Evolutionary conservation across 768 basidiomycete genomes (phyloP).

Genomic region (Daedaleopsis nitida): DNA sequence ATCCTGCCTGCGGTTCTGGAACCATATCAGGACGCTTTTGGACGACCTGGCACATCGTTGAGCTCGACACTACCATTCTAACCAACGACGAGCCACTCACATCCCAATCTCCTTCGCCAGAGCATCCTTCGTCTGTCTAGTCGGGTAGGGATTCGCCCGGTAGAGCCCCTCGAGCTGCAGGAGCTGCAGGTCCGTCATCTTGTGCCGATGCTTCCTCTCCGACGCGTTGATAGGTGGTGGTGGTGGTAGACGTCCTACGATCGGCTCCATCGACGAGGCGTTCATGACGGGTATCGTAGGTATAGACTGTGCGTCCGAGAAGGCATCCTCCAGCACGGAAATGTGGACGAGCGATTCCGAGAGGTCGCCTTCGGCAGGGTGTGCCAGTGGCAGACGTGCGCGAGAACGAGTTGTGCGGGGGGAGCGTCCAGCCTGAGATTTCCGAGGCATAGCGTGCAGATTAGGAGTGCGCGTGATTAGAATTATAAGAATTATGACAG

Average conservation of each 20-base stretch:
- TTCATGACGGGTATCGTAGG: constrained; percentile 1
- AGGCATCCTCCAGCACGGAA: not conserved
- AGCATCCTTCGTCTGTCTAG: constrained; percentile 25
- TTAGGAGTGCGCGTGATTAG: not conserved
- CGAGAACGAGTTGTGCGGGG: constrained; percentile 15
- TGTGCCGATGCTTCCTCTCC: constrained; percentile 38
- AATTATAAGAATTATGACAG: not conserved
- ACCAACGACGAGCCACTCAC: constrained; percentile 13
- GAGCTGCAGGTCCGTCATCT: constrained; percentile 36
- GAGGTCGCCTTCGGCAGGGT: not conserved
- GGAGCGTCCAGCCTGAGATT: not conserved
- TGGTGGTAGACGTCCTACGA: not conserved
- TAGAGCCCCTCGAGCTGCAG: constrained; percentile 29
- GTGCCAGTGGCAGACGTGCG: constrained; percentile 3
- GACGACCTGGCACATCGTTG: not conserved
- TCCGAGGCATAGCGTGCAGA: not conserved
- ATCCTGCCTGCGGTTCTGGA: constrained; percentile 37
- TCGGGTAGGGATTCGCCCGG: constrained; percentile 27
- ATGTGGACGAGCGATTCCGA: not conserved
- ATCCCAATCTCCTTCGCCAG: constrained; percentile 28
- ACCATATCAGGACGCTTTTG: constrained; percentile 37
- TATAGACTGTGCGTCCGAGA: not conserved
- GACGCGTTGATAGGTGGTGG: not conserved
- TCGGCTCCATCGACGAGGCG: constrained; percentile 11
- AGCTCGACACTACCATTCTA: not conserved